Evolutionary conservation across 768 basidiomycete genomes (phyloP), one percentile per base, ranked within the genome.

Genomic region (Sarcomyxa edulis): DNA sequence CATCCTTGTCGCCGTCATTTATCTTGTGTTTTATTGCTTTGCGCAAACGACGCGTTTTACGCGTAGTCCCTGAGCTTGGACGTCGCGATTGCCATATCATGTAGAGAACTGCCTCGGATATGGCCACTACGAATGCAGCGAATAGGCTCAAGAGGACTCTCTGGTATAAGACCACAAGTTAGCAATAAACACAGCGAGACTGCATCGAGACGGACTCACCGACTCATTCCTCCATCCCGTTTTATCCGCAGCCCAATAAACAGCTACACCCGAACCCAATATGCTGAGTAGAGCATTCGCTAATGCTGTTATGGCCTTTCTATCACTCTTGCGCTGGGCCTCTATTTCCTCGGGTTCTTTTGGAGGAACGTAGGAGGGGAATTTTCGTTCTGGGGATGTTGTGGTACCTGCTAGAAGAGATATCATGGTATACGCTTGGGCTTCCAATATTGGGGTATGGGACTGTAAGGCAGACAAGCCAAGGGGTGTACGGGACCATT

Each of bases 331-430:
- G 37, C 59, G 71, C 24, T 67, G 60, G 29, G 62, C 66, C 31
- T 65, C 68, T 10, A 73, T 52, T 40, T 72, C 63, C 45, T 75
- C 70, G 21, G 70, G 71, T 41, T 69, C 69, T 41, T 56, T 60
- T 15, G 66, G 69, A 16, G 65, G 69, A 4, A 51, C 42, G 48
- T 78, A 74, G 7, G 61, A 47, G 22, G 78, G 78, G 43, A 87
- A 84, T 24, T 69, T 77, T 38, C 82, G 74, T 42, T 84, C 78
- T 15, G 88, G 88, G 5, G 85, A 86, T n/a, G 87, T 81, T 30
- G 70, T 74, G 5, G 81, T 71, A 25, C 88, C 88, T 11, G 89
- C 86, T 5, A 92, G 74, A 24, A 92, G 65, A 14, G 85, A 63
- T 26, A 88, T 62, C 78, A 87, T 88, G 5, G 70, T 62, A 54